phyloP scores from a whole-genome alignment of 2,329 filamentous ascomycete genomes.

The Lasiodiplodia citricola region DNA sequence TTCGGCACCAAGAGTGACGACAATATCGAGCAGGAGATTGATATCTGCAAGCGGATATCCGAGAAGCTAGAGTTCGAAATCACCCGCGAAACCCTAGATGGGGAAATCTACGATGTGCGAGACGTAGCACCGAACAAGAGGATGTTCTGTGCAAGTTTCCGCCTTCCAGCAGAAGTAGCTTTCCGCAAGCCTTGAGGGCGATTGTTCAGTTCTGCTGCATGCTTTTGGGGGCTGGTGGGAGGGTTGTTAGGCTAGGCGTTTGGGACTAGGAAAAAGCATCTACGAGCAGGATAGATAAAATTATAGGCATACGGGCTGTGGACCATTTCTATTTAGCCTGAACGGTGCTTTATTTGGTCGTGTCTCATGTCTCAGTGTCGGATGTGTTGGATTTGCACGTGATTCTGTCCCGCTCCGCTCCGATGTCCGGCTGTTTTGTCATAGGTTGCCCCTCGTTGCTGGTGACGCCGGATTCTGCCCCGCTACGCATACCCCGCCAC shows the following conservation, averaged over 20 bases:
- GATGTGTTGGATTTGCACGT: neutral
- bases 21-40: slow-evolving; percentile 61
- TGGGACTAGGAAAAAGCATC: neutral
- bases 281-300: neutral
- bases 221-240: neutral
- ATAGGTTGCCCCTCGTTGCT: slow-evolving; percentile 9
- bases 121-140: slow-evolving; percentile 92
- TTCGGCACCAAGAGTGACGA: slow-evolving; percentile 84
- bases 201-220: neutral
- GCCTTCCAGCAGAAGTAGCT: slow-evolving; percentile 80
- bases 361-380: neutral
- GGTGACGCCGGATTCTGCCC: slow-evolving; percentile 21
- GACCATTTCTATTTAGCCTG: neutral
- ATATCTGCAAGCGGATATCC: slow-evolving; percentile 72
- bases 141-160: slow-evolving; percentile 96
- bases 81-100: slow-evolving; percentile 60
- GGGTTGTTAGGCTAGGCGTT: neutral
- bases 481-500: slow-evolving; percentile 14
- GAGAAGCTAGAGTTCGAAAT: slow-evolving; percentile 65
- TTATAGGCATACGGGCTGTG: neutral
- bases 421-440: neutral
- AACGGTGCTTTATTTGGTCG: neutral
- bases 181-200: slow-evolving; percentile 54
- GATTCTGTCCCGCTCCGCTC: slow-evolving; percentile 2
- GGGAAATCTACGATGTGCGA: slow-evolving; percentile 70